phyloP scores from a whole-genome alignment of 2,329 filamentous ascomycete species.

The Teratosphaeria gauchensis region DNA sequence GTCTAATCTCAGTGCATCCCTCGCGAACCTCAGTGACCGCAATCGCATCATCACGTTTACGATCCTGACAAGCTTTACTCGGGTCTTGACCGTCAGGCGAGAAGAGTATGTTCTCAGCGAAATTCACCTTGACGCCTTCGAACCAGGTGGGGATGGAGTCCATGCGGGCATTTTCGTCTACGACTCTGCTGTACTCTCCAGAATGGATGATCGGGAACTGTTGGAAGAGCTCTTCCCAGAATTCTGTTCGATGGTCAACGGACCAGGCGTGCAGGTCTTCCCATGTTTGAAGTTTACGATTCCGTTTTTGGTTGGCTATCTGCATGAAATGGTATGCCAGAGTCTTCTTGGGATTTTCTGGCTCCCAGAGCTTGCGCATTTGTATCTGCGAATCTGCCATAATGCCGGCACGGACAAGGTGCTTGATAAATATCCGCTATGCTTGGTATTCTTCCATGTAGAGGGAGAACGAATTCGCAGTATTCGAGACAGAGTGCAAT shows the following conservation, averaged over 20 bases:
- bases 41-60: constrained; percentile 62
- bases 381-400: constrained; percentile 11
- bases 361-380: constrained; percentile 40
- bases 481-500: too few species aligned
- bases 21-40: constrained; percentile 66
- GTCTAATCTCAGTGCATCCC: constrained; percentile 42
- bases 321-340: constrained; percentile 60
- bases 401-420: neutral
- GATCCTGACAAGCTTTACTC: constrained; percentile 39
- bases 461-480: too few species aligned
- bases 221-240: constrained; percentile 57
- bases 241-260: constrained; percentile 49
- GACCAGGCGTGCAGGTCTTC: constrained; percentile 63
- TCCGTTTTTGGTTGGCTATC: constrained; percentile 49
- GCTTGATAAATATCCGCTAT: neutral
- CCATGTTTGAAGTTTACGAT: constrained; percentile 54
- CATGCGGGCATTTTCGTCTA: constrained; percentile 62
- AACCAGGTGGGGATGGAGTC: constrained; percentile 70
- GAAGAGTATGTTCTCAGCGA: constrained; percentile 71
- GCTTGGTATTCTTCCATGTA: too few species aligned
- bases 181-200: constrained; percentile 42
- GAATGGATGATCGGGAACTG: constrained; percentile 52
- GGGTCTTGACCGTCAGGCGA: constrained; percentile 35
- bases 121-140: constrained; percentile 62
- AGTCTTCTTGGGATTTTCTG: constrained; percentile 35